phyloP scores from a whole-genome alignment of 164 flowering plant genomes.

The Chimonanthus salicifolius region DNA sequence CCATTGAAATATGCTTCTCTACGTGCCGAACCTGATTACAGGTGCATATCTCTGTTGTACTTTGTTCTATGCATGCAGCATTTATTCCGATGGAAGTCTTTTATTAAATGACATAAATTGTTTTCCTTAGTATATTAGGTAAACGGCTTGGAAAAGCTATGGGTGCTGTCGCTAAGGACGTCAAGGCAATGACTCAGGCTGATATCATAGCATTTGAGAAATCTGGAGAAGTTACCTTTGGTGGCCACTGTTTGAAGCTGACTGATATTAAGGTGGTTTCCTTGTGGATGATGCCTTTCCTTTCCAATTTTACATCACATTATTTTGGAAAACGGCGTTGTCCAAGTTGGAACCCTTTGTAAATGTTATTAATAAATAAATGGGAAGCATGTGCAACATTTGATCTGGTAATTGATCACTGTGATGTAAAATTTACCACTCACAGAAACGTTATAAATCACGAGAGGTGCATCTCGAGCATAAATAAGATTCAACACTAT shows the following conservation, averaged over 20 bases:
- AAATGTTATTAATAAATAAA: background rate
- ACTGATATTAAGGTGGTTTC: slow-evolving; percentile 67
- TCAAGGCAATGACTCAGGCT: slow-evolving; percentile 85
- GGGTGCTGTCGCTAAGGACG: slow-evolving; percentile 77
- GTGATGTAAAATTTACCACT: no score
- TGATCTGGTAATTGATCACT: background rate
- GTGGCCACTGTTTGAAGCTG: slow-evolving; percentile 51
- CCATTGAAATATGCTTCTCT: slow-evolving; percentile 75
- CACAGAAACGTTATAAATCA: no score
- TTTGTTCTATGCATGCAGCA: background rate
- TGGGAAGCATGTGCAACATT: no score
- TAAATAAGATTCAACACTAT: no score
- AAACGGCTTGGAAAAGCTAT: slow-evolving; percentile 89
- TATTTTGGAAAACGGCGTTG: background rate
- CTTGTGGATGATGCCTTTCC: background rate
- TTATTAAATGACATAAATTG: background rate
- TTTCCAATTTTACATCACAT: background rate
- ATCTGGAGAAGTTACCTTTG: slow-evolving; percentile 65
- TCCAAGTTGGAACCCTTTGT: background rate
- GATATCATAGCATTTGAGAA: slow-evolving; percentile 71
- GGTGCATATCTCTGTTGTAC: slow-evolving; percentile 30
- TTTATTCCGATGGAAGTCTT: slow-evolving; percentile 3
- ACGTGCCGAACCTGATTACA: slow-evolving; percentile 96
- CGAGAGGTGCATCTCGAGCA: no score
- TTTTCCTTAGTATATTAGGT: slow-evolving; percentile 53